Percentiles rank a stretch among this genome's conserved stretches.
Evolutionary conservation across 169 alveolate genomes (phyloP).

Genomic region (Plasmodium billcollinsi): DNA sequence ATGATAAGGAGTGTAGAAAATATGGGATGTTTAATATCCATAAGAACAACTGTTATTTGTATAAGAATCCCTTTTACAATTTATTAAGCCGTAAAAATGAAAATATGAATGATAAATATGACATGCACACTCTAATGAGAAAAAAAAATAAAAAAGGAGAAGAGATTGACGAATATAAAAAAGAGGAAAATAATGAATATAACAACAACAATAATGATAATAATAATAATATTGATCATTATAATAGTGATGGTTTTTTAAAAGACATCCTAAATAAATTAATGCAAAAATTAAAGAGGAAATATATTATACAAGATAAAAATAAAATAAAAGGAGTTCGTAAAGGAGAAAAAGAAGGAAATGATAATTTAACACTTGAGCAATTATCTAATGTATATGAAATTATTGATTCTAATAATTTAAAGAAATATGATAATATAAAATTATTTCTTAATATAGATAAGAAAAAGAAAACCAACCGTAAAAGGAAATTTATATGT

Average conservation of each 20-base stretch:
- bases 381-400: slow-evolving; percentile 25
- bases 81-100: not conserved
- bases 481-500: slow-evolving; percentile 40
- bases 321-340: not conserved
- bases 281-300: slow-evolving; percentile 8
- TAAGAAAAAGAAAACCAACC: slow-evolving; percentile 21
- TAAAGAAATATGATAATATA: slow-evolving; percentile 26
- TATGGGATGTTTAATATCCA: too few relatives aligned
- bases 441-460: slow-evolving; percentile 41
- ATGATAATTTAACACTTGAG: not conserved
- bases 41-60: too few relatives aligned
- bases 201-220: not conserved
- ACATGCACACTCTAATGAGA: too few relatives aligned
- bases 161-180: not conserved
- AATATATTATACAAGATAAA: not conserved
- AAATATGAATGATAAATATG: too few relatives aligned
- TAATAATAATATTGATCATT: not conserved
- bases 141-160: too few relatives aligned
- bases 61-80: slow-evolving; percentile 4
- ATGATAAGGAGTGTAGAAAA: not conserved
- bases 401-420: slow-evolving; percentile 9
- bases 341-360: not conserved
- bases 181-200: not conserved
- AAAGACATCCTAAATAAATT: slow-evolving; percentile 5
- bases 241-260: not conserved